A percentile compares a stretch with the other conserved stretches of the same genome.
Evolutionary conservation across 331 rosid species (phyloP).

Genomic region (Rosa hybrid): DNA sequence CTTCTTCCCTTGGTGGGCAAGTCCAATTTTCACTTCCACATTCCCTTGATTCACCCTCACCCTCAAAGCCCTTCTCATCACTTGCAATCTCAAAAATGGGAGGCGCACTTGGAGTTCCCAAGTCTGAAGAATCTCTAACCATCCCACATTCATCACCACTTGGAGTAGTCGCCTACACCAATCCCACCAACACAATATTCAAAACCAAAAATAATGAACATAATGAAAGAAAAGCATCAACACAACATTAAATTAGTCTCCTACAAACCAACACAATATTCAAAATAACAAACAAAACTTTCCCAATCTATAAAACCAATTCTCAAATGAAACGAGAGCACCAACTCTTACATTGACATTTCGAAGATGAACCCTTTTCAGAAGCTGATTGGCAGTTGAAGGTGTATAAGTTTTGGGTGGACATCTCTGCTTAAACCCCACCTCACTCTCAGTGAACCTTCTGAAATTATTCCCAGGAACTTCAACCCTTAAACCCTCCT

Average conservation of each 20-base stretch:
- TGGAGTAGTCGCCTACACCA: slow-evolving; percentile 35
- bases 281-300: not conserved
- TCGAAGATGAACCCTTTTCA: slow-evolving; percentile 43
- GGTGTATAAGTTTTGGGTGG: slow-evolving; percentile 58
- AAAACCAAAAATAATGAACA: not conserved
- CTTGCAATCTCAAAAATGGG: slow-evolving; percentile 54
- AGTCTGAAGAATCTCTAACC: slow-evolving; percentile 45
- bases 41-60: slow-evolving; percentile 31
- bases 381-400: slow-evolving; percentile 41
- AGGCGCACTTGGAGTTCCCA: slow-evolving; percentile 99
- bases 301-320: not conserved
- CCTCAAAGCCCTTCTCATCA: slow-evolving; percentile 33
- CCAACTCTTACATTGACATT: slow-evolving; percentile 38
- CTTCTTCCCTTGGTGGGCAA: slow-evolving; percentile 48
- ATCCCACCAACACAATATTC: not conserved
- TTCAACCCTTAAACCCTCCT: slow-evolving; percentile 60
- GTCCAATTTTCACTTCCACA: slow-evolving; percentile 32
- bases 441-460: slow-evolving; percentile 66
- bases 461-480: slow-evolving; percentile 59
- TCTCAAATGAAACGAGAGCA: not conserved
- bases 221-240: not conserved
- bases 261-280: slow-evolving; percentile 2
- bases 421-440: slow-evolving; percentile 44
- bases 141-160: slow-evolving; percentile 38
- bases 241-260: not conserved